Base-by-base conservation (phyloP, 345 rosid genomes). In the Populus tremula region DNA sequence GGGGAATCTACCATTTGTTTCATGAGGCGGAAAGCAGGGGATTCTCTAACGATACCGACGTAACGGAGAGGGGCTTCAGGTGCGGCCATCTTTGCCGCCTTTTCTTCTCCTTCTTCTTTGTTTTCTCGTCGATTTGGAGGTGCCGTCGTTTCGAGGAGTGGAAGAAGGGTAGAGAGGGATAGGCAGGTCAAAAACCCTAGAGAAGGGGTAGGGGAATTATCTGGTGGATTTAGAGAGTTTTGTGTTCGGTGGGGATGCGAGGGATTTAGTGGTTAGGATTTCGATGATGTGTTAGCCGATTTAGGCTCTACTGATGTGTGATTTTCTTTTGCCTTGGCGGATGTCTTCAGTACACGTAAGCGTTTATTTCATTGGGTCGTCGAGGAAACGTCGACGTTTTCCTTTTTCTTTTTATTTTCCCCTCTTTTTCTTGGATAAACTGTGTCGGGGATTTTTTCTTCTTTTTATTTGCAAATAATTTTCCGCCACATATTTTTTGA, bases 21-120 rank as follows among this genome's bases (percentile, higher is more conserved):
- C 98, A 96, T 96, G 73, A 96, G 94, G 78, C 92, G 92, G 84
- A 95, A 93, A 73, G 97, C 99, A 23, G 97, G 91, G 74, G 98
- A 95, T 79, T 91, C 87, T 78, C 90, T 87, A 0, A 85, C 74
- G 67, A 92, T 81, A 76, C 97, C 99, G 81, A 95, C 99, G 49
- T 95, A 95, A 83, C 90, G 82, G 56, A 93, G 86, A 61, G 98
- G 93, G 83, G 94, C 96, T 82, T 96, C 99, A 8, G 99, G 92
- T 35, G 94, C 91, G 77, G 94, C 90, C 99, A 96, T 96, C 49
- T 72, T 67, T 73, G 69, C 74, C 70, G 78, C 75, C 14, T 16
- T 4, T 80, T 78, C 77, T 73, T 2, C 38, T 39, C 7, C 63
- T 68, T 56, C 59, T 36, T 72, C 70, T 9, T 71, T 61, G 39